Evolutionary conservation across 108 stramenopile species (phyloP).

Genomic region (Schizochytrium sp.): DNA sequence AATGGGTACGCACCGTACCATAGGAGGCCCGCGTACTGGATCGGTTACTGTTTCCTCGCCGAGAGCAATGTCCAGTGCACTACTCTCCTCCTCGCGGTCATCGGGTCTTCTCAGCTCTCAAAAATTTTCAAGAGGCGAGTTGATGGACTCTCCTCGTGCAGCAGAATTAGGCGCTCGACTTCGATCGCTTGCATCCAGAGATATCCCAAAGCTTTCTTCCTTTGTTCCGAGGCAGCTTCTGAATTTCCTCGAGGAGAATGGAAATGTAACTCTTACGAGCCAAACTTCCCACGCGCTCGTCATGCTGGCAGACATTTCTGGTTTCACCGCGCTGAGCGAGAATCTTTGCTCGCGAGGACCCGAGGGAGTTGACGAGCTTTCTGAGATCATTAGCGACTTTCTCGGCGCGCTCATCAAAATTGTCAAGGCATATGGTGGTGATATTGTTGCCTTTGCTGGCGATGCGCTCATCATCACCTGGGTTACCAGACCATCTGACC

Average conservation of each 20-base stretch:
- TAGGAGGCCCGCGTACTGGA: too few species aligned
- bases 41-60: too few species aligned
- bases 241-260: background rate
- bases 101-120: too few species aligned
- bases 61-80: too few species aligned
- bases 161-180: too few species aligned
- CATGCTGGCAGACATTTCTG: background rate
- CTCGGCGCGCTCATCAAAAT: background rate
- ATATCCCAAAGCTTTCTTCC: background rate
- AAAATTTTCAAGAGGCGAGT: too few species aligned
- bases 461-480: conserved; percentile 18
- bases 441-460: conserved; percentile 11
- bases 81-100: too few species aligned
- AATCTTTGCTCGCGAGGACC: background rate
- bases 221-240: background rate
- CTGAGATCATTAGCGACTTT: background rate
- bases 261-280: background rate
- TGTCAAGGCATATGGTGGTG: background rate
- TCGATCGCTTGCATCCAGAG: background rate
- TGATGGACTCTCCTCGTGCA: too few species aligned
- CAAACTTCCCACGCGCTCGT: background rate
- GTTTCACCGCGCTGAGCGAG: background rate
- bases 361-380: background rate
- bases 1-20: too few species aligned
- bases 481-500: background rate